Conservation (phyloP, 352 stramenopile genomes). For the Halophytophthora batemanensis region DNA sequence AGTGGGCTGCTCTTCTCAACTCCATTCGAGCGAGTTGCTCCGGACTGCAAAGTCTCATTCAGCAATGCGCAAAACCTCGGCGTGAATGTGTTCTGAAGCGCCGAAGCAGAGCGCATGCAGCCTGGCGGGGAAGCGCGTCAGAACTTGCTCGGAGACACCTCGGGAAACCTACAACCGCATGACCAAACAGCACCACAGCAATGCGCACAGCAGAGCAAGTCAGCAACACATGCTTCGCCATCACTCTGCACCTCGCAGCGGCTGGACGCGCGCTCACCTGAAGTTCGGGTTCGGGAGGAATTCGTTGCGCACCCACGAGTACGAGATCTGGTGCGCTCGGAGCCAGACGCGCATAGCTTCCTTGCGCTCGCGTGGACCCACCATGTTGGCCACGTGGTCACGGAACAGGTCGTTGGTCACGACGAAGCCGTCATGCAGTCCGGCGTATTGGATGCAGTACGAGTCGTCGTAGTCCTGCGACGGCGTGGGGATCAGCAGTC, state of each 20-base stretch:
- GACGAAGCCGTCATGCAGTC: constrained; percentile 65
- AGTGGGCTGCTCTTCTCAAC: no score
- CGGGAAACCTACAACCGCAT: constrained; percentile 13
- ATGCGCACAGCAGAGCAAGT: constrained; percentile 1
- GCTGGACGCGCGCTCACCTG: constrained; percentile 18
- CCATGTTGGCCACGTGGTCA: constrained; percentile 77
- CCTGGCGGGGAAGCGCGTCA: constrained; percentile 2
- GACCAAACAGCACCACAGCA: not conserved
- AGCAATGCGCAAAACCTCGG: no score
- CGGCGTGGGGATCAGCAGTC: constrained; percentile 74
- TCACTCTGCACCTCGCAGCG: constrained; percentile 4
- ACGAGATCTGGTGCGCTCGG: constrained; percentile 75
- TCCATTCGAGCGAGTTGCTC: no score
- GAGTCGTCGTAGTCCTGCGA: constrained; percentile 88
- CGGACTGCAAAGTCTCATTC: no score
- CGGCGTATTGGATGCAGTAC: constrained; percentile 89
- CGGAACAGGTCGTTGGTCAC: constrained; percentile 89
- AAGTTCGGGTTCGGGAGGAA: constrained; percentile 89
- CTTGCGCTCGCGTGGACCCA: constrained; percentile 50
- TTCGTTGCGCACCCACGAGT: constrained; percentile 85
- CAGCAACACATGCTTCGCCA: not conserved
- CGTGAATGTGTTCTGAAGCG: no score
- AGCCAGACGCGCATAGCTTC: constrained; percentile 66
- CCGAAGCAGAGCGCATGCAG: no score
- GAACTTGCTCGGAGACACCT: constrained; percentile 6